Evolutionary conservation across 140 eudicot species (phyloP).

Genomic region (Ambrosia hybrid): DNA sequence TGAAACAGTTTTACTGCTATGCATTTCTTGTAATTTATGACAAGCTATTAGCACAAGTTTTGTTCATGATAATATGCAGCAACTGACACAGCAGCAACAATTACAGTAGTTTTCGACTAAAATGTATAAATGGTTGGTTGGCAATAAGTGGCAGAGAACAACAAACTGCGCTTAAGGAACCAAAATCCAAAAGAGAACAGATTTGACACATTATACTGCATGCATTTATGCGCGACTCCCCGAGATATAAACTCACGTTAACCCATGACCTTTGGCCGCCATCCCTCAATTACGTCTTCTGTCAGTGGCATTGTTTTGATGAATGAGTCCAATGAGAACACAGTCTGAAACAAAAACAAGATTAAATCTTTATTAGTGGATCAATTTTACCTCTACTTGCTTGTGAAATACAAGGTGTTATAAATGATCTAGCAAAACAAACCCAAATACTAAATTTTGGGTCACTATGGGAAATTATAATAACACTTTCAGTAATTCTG

Average conservation of each 20-base stretch:
- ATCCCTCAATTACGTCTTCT: conserved; percentile 84
- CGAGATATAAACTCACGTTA: conserved; percentile 23
- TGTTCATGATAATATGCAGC: not conserved
- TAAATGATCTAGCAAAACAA: too few species aligned
- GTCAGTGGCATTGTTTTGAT: conserved; percentile 65
- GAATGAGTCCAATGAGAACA: conserved; percentile 79
- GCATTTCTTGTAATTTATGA: not conserved
- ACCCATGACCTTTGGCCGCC: conserved; percentile 90
- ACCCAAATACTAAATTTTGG: too few species aligned
- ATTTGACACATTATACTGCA: conserved; percentile 18
- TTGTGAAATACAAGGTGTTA: conserved; percentile 2
- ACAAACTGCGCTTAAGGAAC: not conserved
- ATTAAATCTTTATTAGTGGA: not conserved
- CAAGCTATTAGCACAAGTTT: not conserved
- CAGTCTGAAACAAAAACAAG: conserved; percentile 36
- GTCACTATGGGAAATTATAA: too few species aligned
- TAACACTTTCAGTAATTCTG: too few species aligned
- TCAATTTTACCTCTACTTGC: not conserved
- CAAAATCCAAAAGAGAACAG: conserved; percentile 5
- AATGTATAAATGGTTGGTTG: not conserved
- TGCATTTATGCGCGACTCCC: not conserved
- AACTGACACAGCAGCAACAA: conserved; percentile 7
- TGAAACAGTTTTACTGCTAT: too few species aligned
- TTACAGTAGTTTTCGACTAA: not conserved
- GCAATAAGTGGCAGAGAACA: not conserved